Base-by-base conservation (phyloP, 768 basidiomycete genomes). In the Lentinula lateritia region DNA sequence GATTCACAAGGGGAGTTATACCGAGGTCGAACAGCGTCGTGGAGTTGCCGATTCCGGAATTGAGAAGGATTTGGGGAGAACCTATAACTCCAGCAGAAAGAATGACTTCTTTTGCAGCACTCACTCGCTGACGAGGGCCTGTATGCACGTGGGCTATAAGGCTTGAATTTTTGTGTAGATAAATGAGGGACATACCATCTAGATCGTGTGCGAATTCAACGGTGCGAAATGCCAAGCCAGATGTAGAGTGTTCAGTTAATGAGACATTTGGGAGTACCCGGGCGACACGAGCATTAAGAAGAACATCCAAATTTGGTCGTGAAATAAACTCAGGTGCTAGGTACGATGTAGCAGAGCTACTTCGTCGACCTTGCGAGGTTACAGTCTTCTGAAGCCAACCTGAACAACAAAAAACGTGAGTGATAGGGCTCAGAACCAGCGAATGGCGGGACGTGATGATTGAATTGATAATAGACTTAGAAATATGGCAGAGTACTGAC, bases 321-420 rank as follows among this genome's bases (percentile, higher is more conserved):
- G 39, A 16, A 12, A 42, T 12, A 34, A 42, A 56, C 15, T 56
- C 20, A 28, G 39, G 55, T 2, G 41, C 55, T 13, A 74, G 62
- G 52, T 73, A 73, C 0, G 73, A 63, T 13, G 72, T 68, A 2
- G 72, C 71, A 4, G 72, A 60, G 53, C 66, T 70, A 52, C 65
- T 68, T 28, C 72, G 66, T 41, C 42, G 68, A 15, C 62, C 62
- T 7, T 62, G 28, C 2, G 46, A 50, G 20, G 23, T 62, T 10
- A 72, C 66, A 0, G 70, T 70, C 2, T 62, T 52, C 54, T 71
- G 71, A 1, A 61, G 5, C 67, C 69, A 73, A 13, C 68, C 72
- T 71, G 18, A 45, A 34, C 10, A 7, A 18, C 42, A 50, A 50
- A 1, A 46, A n/a, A 28, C 2, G 28, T 28, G 28, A 28, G 28